Percentiles rank a stretch among this genome's conserved stretches.
Evolutionary conservation across 1,284 basidiomycete genomes (phyloP).

Genomic region (Neotropicomus parvogracilis): DNA sequence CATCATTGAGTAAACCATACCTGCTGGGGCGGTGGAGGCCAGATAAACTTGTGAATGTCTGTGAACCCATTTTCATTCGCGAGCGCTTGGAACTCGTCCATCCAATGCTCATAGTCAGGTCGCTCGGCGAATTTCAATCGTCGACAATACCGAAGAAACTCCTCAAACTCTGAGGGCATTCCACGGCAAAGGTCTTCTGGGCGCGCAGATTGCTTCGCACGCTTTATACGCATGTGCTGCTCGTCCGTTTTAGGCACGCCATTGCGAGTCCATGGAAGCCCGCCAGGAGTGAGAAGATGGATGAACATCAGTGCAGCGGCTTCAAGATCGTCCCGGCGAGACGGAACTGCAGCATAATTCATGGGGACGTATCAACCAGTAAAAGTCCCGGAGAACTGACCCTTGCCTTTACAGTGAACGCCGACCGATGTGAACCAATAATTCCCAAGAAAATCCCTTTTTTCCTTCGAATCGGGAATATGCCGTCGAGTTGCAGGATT

Average conservation of each 20-base stretch:
- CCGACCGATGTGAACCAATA: constrained; percentile 75
- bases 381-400: constrained; percentile 37
- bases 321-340: constrained; percentile 72
- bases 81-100: constrained; percentile 54
- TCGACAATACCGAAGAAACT: constrained; percentile 67
- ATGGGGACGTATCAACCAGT: constrained; percentile 18
- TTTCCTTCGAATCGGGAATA: constrained; percentile 60
- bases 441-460: constrained; percentile 74
- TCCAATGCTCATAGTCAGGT: constrained; percentile 65
- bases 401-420: constrained; percentile 71
- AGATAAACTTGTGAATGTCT: constrained; percentile 58
- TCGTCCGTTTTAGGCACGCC: constrained; percentile 66
- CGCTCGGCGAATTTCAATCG: constrained; percentile 60
- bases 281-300: constrained; percentile 70
- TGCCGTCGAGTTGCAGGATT: constrained; percentile 59
- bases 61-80: constrained; percentile 56
- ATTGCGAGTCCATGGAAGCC: constrained; percentile 71
- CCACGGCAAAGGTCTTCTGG: constrained; percentile 69
- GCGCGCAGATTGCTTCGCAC: constrained; percentile 52
- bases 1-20: constrained; percentile 13
- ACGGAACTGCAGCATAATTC: constrained; percentile 50
- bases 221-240: constrained; percentile 59
- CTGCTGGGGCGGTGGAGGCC: constrained; percentile 55
- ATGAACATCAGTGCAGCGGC: constrained; percentile 73
- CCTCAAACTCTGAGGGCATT: constrained; percentile 67